Percentiles rank a stretch among this genome's conserved stretches.
Conservation (phyloP, 768 basidiomycete genomes). For the Tylopilus rubrobrunneus region DNA sequence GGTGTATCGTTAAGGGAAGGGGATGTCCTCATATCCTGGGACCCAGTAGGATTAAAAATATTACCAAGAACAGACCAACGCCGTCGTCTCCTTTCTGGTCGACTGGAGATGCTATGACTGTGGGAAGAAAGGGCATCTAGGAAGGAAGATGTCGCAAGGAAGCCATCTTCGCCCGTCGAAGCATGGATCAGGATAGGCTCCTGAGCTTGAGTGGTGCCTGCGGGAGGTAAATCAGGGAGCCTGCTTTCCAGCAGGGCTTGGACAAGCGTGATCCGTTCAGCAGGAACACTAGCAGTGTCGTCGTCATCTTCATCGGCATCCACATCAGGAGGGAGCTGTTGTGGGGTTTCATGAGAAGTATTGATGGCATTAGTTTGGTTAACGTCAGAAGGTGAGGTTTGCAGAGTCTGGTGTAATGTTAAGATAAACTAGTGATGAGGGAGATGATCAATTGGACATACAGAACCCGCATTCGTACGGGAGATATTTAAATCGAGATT, state of each 20-base stretch:
- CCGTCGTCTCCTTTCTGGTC: constrained; percentile 45
- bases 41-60: constrained; percentile 31
- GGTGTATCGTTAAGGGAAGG: constrained; percentile 22
- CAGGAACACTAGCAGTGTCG: constrained; percentile 34
- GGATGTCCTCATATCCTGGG: constrained; percentile 26
- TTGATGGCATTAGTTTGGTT: constrained; percentile 20
- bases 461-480: constrained; percentile 29
- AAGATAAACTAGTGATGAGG: constrained; percentile 58
- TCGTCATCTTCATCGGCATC: constrained; percentile 60
- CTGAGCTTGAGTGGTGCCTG: constrained; percentile 61
- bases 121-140: constrained; percentile 40
- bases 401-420: constrained; percentile 62
- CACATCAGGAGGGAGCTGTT: constrained; percentile 34
- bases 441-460: constrained; percentile 49
- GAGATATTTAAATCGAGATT: constrained; percentile 61
- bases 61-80: constrained; percentile 72
- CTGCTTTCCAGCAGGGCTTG: constrained; percentile 79
- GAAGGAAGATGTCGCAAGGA: constrained; percentile 42
- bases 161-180: constrained; percentile 43
- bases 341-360: constrained; percentile 23
- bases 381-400: constrained; percentile 39
- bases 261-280: constrained; percentile 66
- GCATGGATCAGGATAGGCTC: constrained; percentile 61
- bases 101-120: constrained; percentile 29
- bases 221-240: constrained; percentile 68